phyloP scores from a whole-genome alignment of 768 basidiomycete species.

The Pleurotus cornucopiae region DNA sequence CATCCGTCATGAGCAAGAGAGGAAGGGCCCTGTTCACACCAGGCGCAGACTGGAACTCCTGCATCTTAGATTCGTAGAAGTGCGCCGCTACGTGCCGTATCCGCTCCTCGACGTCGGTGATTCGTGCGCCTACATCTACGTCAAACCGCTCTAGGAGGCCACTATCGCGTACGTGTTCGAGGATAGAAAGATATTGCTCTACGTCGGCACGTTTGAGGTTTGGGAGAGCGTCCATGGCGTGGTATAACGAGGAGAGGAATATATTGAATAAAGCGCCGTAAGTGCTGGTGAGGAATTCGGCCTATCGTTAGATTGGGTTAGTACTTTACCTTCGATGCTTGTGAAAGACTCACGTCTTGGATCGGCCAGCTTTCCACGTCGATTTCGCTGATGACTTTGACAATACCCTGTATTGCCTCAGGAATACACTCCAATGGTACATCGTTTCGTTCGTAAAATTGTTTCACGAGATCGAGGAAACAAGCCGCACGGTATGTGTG shows the following conservation, averaged over 20 bases:
- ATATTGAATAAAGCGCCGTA: slow-evolving; percentile 80
- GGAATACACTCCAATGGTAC: slow-evolving; percentile 94
- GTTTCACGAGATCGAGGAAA: slow-evolving; percentile 82
- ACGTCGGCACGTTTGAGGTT: slow-evolving; percentile 70
- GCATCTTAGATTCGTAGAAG: slow-evolving; percentile 60
- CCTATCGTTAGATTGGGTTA: slow-evolving; percentile 28
- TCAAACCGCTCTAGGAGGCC: slow-evolving; percentile 70
- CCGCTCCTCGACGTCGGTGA: slow-evolving; percentile 64
- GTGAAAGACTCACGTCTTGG: slow-evolving; percentile 63
- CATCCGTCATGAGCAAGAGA: slow-evolving; percentile 78
- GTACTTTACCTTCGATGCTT: neutral
- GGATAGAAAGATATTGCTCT: slow-evolving; percentile 55
- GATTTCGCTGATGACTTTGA: slow-evolving; percentile 66
- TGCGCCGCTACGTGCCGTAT: slow-evolving; percentile 55
- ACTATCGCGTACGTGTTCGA: slow-evolving; percentile 69
- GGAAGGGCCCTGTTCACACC: slow-evolving; percentile 83
- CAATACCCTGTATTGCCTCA: slow-evolving; percentile 76
- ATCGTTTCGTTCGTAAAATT: slow-evolving; percentile 83
- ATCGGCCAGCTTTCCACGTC: slow-evolving; percentile 74
- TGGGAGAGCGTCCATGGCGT: slow-evolving; percentile 74
- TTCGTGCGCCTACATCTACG: slow-evolving; percentile 64
- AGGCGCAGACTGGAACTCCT: slow-evolving; percentile 60
- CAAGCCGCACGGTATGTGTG: slow-evolving; percentile 72
- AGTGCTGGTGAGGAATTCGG: slow-evolving; percentile 62
- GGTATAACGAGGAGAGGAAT: slow-evolving; percentile 82